Conservation (phyloP, 768 basidiomycete genomes). For the Goffeauzyma gilvescens region DNA sequence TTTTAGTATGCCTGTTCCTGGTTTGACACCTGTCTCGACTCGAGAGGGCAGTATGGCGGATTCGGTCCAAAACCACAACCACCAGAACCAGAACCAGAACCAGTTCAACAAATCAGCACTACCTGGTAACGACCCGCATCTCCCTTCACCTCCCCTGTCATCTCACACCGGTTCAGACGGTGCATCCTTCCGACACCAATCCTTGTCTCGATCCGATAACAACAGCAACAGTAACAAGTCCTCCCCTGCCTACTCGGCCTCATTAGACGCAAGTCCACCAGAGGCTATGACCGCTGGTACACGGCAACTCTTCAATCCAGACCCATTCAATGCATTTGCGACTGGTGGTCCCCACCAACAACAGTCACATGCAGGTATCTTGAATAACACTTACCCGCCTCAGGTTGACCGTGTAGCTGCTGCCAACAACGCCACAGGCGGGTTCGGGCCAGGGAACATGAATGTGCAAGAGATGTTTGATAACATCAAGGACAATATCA, state of each 20-base stretch:
- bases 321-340: conserved; percentile 11
- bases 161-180: too few species aligned
- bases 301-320: conserved; percentile 12
- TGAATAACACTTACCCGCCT: not conserved
- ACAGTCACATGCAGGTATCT: not conserved
- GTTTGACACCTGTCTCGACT: conserved; percentile 3
- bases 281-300: too few species aligned
- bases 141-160: too few species aligned
- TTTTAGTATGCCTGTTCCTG: conserved; percentile 48
- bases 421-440: too few species aligned
- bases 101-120: not conserved
- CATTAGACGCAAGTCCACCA: not conserved
- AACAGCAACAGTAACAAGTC: not conserved
- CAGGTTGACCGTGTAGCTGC: too few species aligned
- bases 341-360: not conserved
- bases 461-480: not conserved
- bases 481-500: conserved; percentile 2
- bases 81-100: not conserved
- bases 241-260: not conserved
- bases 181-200: too few species aligned
- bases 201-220: not conserved
- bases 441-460: not conserved
- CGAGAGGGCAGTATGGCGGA: not conserved
- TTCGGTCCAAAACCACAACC: conserved; percentile 2
- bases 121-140: not conserved